These are phyloP conservation scores for Aegilops tauschii DNA, from an alignment of 176 grass and related monocot species.

Conservation along the genomic window DNA sequence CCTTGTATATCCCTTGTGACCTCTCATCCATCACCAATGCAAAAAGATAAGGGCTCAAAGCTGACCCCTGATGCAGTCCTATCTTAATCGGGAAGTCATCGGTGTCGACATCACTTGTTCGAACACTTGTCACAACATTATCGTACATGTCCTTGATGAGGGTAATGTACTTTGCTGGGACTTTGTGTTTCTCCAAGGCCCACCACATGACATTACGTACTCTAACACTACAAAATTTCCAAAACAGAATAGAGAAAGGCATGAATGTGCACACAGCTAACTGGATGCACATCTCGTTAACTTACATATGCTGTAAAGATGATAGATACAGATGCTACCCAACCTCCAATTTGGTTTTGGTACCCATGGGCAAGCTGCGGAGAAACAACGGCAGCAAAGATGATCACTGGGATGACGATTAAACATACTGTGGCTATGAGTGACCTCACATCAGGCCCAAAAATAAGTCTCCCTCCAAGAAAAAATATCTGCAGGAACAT, in stretches of 20 bases:
- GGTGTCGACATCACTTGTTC: too few species aligned
- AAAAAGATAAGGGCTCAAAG: too few species aligned
- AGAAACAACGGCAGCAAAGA: conserved; percentile 59
- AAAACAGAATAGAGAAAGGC: not conserved
- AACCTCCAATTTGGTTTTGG: conserved; percentile 45
- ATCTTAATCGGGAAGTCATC: too few species aligned
- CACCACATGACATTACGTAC: too few species aligned
- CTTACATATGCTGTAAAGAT: conserved; percentile 70
- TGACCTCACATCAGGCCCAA: conserved; percentile 75
- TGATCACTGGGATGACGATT: conserved; percentile 55
- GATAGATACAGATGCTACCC: conserved; percentile 42
- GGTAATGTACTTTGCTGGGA: too few species aligned
- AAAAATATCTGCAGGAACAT: conserved; percentile 60
- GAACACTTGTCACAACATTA: too few species aligned
- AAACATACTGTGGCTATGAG: conserved; percentile 62
- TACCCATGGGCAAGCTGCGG: conserved; percentile 47
- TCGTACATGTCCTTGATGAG: too few species aligned
- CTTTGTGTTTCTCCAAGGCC: too few species aligned
- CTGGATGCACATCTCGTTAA: conserved; percentile 13
- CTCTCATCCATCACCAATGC: too few species aligned
- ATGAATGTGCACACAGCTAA: not conserved
- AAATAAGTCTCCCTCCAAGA: conserved; percentile 76
- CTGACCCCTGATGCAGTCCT: too few species aligned
- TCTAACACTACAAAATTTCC: not conserved
- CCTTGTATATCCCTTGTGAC: too few species aligned